These are phyloP conservation scores for Corynascus novoguineensis DNA, from an alignment of 495 filamentous ascomycete genomes.

Conservation along the genomic window DNA sequence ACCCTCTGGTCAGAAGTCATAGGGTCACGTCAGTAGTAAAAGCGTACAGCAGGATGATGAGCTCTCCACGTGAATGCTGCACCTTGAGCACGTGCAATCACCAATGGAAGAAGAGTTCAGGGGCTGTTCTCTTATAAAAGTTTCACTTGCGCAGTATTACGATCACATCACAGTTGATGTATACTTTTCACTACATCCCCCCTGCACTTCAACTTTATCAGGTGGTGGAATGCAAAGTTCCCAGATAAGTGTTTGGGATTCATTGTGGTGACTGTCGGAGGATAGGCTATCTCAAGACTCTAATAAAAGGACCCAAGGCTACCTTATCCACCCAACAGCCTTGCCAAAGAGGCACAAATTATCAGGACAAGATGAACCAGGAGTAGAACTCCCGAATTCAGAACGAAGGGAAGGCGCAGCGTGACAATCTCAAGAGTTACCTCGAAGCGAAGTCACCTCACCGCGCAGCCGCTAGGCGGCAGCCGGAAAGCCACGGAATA, in stretches of 20 bases:
- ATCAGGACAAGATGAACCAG: background rate
- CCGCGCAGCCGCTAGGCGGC: background rate
- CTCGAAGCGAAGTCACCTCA: background rate
- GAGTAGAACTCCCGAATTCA: background rate
- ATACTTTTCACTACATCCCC: background rate
- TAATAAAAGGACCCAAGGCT: background rate
- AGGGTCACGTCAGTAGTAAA: too few relatives aligned
- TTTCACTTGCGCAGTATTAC: too few relatives aligned
- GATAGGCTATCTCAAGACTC: too few relatives aligned
- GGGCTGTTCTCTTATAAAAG: too few relatives aligned
- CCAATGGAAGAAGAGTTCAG: too few relatives aligned
- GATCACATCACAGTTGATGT: too few relatives aligned
- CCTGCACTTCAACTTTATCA: too few relatives aligned
- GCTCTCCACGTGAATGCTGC: too few relatives aligned
- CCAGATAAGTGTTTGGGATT: background rate
- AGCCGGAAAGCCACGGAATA: background rate
- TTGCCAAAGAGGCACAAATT: background rate
- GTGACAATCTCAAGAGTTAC: background rate
- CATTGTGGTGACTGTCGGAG: background rate
- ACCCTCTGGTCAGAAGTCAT: too few relatives aligned
- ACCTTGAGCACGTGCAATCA: too few relatives aligned
- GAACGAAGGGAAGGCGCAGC: conserved; percentile 5
- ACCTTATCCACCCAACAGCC: background rate
- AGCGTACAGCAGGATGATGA: too few relatives aligned
- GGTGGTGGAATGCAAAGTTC: background rate